These are phyloP conservation scores for Macrolepiota fuliginosa DNA, from an alignment of 768 basidiomycete genomes.

Conservation along the genomic window DNA sequence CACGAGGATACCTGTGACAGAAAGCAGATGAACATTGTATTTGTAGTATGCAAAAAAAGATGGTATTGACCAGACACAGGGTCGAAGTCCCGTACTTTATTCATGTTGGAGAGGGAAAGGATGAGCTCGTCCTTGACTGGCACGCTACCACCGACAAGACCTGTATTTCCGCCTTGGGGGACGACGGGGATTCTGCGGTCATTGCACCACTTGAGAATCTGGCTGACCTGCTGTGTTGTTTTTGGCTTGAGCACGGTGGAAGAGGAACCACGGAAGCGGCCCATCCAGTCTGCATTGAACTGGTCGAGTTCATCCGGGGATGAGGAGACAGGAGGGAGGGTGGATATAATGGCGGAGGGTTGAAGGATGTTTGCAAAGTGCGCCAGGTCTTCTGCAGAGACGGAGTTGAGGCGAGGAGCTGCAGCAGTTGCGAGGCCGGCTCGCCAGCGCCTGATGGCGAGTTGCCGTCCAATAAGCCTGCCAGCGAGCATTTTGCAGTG, in stretches of 20 bases:
- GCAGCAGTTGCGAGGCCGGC: slow-evolving; percentile 22
- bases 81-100: slow-evolving; percentile 78
- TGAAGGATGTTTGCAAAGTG: slow-evolving; percentile 70
- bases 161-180: slow-evolving; percentile 98
- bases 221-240: slow-evolving; percentile 82
- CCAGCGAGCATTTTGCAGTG: slow-evolving; percentile 11
- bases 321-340: slow-evolving; percentile 33
- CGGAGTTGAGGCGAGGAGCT: slow-evolving; percentile 38
- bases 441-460: slow-evolving; percentile 16
- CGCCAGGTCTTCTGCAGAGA: slow-evolving; percentile 56
- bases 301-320: slow-evolving; percentile 61
- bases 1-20: slow-evolving; percentile 71
- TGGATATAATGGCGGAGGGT: slow-evolving; percentile 63
- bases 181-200: slow-evolving; percentile 83
- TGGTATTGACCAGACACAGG: slow-evolving; percentile 65
- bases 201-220: slow-evolving; percentile 86
- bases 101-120: slow-evolving; percentile 81
- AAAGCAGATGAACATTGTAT: slow-evolving; percentile 9
- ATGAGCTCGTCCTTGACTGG: slow-evolving; percentile 87
- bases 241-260: slow-evolving; percentile 88
- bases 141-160: slow-evolving; percentile 93
- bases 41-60: slow-evolving; percentile 8
- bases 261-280: slow-evolving; percentile 84
- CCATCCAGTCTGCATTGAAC: slow-evolving; percentile 96
- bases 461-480: slow-evolving; percentile 20